A percentile compares a stretch with the other conserved stretches of the same genome.
Conservation (phyloP, 1,284 basidiomycete species). For the Pyrrhoderma noxium region DNA sequence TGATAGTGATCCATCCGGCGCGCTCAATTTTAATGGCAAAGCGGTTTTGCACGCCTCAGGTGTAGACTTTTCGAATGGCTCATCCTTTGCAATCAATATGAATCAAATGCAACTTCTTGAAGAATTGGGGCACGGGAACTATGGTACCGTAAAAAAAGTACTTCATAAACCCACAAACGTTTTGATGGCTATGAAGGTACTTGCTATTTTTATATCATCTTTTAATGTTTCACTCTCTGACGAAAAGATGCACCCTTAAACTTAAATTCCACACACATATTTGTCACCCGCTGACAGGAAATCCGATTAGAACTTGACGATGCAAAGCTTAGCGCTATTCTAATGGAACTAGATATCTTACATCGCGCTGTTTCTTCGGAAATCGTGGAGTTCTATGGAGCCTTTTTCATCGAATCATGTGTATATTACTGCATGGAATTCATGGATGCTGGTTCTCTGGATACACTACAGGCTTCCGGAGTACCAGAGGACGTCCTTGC, state of each 20-base stretch:
- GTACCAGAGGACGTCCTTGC: conserved; percentile 85
- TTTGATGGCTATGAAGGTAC: conserved; percentile 97
- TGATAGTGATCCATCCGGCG: conserved; percentile 84
- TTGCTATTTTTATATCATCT: background rate
- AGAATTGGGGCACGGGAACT: conserved; percentile 94
- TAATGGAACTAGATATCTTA: conserved; percentile 97
- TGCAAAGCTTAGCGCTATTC: conserved; percentile 90
- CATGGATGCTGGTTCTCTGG: conserved; percentile 95
- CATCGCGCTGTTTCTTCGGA: conserved; percentile 87
- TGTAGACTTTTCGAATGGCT: conserved; percentile 92
- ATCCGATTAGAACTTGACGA: conserved; percentile 97
- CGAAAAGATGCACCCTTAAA: background rate
- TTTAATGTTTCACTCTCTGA: no score
- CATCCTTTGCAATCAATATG: conserved; percentile 95
- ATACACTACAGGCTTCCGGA: conserved; percentile 68
- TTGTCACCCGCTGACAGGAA: conserved; percentile 52
- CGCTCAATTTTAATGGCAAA: conserved; percentile 89
- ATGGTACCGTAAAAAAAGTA: conserved; percentile 95
- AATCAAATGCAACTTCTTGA: conserved; percentile 86
- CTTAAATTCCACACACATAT: background rate
- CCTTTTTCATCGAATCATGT: conserved; percentile 97
- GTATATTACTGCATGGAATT: conserved; percentile 99
- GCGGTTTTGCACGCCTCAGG: conserved; percentile 89
- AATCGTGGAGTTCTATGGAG: conserved; percentile 98
- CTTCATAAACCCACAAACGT: conserved; percentile 92